Evolutionary conservation across 2,329 filamentous ascomycete genomes (phyloP).

Genomic region (Beauveria varroae): DNA sequence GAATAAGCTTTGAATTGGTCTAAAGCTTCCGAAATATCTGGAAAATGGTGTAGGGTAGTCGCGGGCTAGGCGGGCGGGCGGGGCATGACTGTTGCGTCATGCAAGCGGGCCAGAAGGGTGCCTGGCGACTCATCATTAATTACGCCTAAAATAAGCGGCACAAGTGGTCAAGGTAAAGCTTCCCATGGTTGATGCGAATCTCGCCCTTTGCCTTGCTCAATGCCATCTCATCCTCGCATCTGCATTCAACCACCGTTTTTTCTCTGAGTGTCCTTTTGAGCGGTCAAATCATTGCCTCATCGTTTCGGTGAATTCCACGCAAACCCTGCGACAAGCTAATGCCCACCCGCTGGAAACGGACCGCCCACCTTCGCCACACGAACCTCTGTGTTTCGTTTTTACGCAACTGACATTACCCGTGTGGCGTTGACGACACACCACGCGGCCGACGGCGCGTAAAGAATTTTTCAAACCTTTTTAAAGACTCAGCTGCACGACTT

Average conservation of each 20-base stretch:
- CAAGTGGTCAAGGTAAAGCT: not conserved
- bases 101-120: slow-evolving; percentile 7
- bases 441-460: not conserved
- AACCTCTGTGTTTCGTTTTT: not conserved
- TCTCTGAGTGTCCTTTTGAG: not conserved
- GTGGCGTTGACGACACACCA: not conserved
- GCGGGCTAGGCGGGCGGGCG: not conserved
- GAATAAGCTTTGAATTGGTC: too few species aligned
- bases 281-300: not conserved
- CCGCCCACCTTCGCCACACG: not conserved
- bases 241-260: not conserved
- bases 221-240: not conserved
- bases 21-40: not conserved
- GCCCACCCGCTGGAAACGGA: not conserved
- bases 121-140: not conserved
- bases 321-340: not conserved
- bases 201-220: not conserved
- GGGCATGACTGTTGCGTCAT: slow-evolving; percentile 8
- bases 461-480: not conserved
- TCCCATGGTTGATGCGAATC: not conserved
- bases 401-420: not conserved
- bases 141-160: not conserved
- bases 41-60: not conserved
- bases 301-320: not conserved
- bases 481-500: not conserved